Conservation (phyloP, 1,139 yeast species). For the Geotrichum macrosporum region DNA sequence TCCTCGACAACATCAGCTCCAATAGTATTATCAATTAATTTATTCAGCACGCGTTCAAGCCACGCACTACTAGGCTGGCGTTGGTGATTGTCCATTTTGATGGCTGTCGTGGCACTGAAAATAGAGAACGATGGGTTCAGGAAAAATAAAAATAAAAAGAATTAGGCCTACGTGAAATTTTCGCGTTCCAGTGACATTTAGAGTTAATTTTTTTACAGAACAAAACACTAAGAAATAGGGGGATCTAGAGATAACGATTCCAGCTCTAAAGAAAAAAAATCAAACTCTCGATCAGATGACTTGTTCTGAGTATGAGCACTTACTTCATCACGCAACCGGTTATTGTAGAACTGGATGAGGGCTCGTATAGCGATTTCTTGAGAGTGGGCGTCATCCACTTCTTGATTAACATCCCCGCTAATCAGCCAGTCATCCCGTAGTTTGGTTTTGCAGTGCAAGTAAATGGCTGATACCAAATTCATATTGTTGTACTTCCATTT, state of each 20-base stretch:
- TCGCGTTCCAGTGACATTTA: constrained; percentile 4
- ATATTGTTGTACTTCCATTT: constrained; percentile 92
- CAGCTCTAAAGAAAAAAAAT: constrained; percentile 18
- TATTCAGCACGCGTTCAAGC: constrained; percentile 16
- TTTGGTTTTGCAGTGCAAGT: constrained; percentile 65
- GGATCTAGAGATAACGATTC: constrained; percentile 16
- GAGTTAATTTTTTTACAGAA: neutral
- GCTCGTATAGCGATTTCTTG: constrained; percentile 85
- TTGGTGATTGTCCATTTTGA: constrained; percentile 3
- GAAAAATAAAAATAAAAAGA: neutral
- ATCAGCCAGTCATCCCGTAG: constrained; percentile 86
- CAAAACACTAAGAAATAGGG: neutral
- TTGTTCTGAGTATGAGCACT: neutral
- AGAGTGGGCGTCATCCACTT: constrained; percentile 71
- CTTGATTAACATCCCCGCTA: constrained; percentile 74
- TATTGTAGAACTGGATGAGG: constrained; percentile 71
- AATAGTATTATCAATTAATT: constrained; percentile 17
- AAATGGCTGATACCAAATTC: constrained; percentile 88
- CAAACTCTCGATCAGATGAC: neutral
- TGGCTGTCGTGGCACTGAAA: neutral
- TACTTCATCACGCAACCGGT: constrained; percentile 37
- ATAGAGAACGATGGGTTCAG: neutral
- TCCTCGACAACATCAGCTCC: constrained; percentile 18
- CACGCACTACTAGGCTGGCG: constrained; percentile 7
- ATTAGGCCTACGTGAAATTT: neutral